These are phyloP conservation scores for Telfairia occidentalis DNA, from an alignment of 331 rosid species.

Conservation along the genomic window DNA sequence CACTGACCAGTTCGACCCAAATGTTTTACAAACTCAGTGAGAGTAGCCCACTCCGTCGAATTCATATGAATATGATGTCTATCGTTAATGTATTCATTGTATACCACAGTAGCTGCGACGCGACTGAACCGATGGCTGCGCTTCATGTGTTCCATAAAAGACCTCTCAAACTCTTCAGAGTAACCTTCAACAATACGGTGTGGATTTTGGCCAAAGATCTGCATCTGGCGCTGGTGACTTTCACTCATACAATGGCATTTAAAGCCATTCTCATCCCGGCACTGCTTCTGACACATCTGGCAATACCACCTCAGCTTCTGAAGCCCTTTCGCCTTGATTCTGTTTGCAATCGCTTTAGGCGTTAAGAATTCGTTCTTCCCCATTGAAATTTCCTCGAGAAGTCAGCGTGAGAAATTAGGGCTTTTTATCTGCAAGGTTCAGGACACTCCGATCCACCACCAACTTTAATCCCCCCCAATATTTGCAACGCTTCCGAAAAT, in stretches of 20 bases:
- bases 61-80: conserved; percentile 86
- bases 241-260: conserved; percentile 92
- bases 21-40: conserved; percentile 77
- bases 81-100: conserved; percentile 74
- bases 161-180: conserved; percentile 57
- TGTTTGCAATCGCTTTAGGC: conserved; percentile 81
- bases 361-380: conserved; percentile 84
- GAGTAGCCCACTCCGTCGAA: conserved; percentile 69
- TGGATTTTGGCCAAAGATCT: conserved; percentile 68
- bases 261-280: conserved; percentile 89
- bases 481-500: no score
- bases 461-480: no score
- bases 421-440: not conserved
- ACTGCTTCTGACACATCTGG: conserved; percentile 96
- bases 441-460: not conserved
- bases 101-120: conserved; percentile 74
- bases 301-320: conserved; percentile 96
- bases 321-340: conserved; percentile 83
- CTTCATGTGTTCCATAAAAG: conserved; percentile 77
- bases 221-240: conserved; percentile 88
- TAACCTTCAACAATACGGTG: conserved; percentile 59
- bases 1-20: conserved; percentile 74
- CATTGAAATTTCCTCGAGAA: conserved; percentile 23
- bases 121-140: conserved; percentile 83
- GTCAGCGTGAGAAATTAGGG: not conserved